Percentiles rank a stretch among this genome's conserved stretches.
Conservation (phyloP, 225 moss, liverwort and hornwort genomes). For the Bryoerythrophyllum caledonicum region DNA sequence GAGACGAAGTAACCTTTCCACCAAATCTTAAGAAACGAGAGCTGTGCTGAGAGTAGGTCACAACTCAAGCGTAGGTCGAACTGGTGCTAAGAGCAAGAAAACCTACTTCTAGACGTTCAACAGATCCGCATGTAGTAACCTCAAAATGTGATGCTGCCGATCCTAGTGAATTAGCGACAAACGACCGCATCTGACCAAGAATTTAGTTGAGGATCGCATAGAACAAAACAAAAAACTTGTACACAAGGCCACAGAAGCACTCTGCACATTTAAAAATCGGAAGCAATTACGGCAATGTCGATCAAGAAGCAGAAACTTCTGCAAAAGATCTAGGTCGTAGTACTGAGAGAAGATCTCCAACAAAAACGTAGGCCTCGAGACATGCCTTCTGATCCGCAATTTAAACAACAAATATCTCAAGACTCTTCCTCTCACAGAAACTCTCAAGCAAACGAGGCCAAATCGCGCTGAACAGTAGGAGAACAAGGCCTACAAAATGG, state of each 20-base stretch:
- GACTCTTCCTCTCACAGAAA: background rate
- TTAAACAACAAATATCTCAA: background rate
- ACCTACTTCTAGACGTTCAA: constrained; percentile 1
- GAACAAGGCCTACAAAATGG: too few relatives aligned
- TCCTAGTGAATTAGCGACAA: background rate
- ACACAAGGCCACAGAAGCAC: background rate
- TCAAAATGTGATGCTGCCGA: background rate
- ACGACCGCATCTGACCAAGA: background rate
- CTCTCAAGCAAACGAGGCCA: background rate
- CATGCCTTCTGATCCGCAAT: constrained; percentile 10
- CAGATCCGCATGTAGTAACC: background rate
- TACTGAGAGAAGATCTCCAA: background rate
- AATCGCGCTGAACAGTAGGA: background rate
- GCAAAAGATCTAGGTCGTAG: background rate
- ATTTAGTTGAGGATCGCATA: background rate
- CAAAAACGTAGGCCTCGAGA: background rate
- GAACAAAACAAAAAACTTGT: background rate
- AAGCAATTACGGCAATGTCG: background rate
- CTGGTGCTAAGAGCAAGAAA: background rate
- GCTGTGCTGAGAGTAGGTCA: background rate
- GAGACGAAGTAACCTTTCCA: background rate
- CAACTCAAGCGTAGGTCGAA: too few relatives aligned
- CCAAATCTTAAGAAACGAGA: background rate
- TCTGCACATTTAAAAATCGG: background rate
- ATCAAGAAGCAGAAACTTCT: background rate